Base-by-base conservation (phyloP, 192 early-diverging fungal genomes). In the Coemansia sp. region DNA sequence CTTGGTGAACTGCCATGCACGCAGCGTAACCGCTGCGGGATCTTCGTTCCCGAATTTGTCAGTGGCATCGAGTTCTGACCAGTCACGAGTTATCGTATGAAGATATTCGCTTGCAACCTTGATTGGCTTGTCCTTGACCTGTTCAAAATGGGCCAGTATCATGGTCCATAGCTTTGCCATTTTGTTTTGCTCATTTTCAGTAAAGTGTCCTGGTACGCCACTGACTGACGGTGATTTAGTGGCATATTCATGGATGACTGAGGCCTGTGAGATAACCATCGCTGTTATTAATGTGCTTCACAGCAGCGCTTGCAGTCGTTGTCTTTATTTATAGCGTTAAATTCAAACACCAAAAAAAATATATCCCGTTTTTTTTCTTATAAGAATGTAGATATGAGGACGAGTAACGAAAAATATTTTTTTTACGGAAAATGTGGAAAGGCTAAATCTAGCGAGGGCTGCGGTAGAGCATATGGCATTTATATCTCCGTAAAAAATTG, bases 1-100 rank as follows among this genome's bases (percentile, higher is more conserved):
- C 50, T 81, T 81, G 61, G 74, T 73, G 20, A 81, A 73, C 32
- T 72, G 59, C 78, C 78, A 81, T 0, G 78, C 78, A 4, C 53
- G 40, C 11, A 61, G 60, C 0, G 78, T 81, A 8, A 70, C 18
- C 12, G 63, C 56, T 37, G 75, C 73, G 0, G 59, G 55, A 12
- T 72, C 65, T 15, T 45, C 44, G 12, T 75, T 67, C 22, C 18
- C 59, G 5, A 60, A 47, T 1, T 50, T 66, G 15, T 73, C 64
- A 27, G 47, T 47, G 8, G 49, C n/a, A 59, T 66, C 64, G n/a
- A 74, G 58, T 6, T 56, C 49, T 8, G 71, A 65, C 72, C 77
- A 80, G 69, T 76, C 74, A 45, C 39, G 59, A 30, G 20, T 12
- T 27, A 55, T 41, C 10, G 63, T 70, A 20, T 80, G 68, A 18